These are phyloP conservation scores for Lignosus rhinocerotis DNA, from an alignment of 1,284 basidiomycete species.

Conservation along the genomic window DNA sequence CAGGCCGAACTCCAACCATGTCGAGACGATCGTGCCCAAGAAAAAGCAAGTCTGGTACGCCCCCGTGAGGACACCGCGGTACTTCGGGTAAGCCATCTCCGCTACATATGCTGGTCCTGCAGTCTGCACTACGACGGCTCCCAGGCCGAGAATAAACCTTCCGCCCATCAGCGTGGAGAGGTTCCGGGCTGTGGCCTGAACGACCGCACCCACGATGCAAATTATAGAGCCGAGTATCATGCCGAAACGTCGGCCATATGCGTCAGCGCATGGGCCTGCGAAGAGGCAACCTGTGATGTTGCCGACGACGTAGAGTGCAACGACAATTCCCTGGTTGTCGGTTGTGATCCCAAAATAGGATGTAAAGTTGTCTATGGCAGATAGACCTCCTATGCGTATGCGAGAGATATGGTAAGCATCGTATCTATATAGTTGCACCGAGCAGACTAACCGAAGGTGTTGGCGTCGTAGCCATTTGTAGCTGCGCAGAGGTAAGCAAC, in stretches of 20 bases:
- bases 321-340: conserved; percentile 24
- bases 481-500: conserved; percentile 27
- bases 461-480: conserved; percentile 27
- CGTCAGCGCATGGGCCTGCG: conserved; percentile 25
- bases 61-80: conserved; percentile 26
- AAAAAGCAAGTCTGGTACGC: conserved; percentile 28
- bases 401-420: neutral
- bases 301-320: conserved; percentile 26
- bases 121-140: conserved; percentile 33
- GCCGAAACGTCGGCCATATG: conserved; percentile 24
- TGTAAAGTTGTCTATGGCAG: conserved; percentile 25
- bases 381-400: conserved; percentile 16
- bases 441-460: conserved; percentile 22
- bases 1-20: conserved; percentile 27
- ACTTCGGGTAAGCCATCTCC: conserved; percentile 47
- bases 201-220: conserved; percentile 23
- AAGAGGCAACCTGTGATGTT: conserved; percentile 24
- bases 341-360: conserved; percentile 23
- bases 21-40: conserved; percentile 26
- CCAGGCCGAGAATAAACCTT: conserved; percentile 38
- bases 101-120: conserved; percentile 46
- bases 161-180: conserved; percentile 31
- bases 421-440: no score
- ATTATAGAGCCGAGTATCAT: conserved; percentile 26
- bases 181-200: conserved; percentile 24